A percentile compares a stretch with the other conserved stretches of the same genome.
These are phyloP conservation scores for Yueomyces sp. DNA, from an alignment of 805 yeast genomes.

Conservation along the genomic window DNA sequence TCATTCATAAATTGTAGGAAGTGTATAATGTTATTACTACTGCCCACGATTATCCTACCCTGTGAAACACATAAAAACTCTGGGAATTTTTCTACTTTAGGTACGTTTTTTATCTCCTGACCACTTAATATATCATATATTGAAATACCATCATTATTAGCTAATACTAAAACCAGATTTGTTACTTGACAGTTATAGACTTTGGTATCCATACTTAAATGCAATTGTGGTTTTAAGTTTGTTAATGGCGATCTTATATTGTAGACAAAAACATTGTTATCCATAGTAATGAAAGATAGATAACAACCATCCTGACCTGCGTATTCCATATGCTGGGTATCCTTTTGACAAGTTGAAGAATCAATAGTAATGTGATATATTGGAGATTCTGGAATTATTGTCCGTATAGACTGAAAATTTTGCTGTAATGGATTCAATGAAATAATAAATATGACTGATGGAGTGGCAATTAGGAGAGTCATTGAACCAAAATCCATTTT, in stretches of 20 bases:
- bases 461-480: conserved; percentile 12
- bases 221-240: conserved; percentile 8
- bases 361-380: conserved; percentile 17
- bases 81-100: conserved; percentile 20
- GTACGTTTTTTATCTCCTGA: conserved; percentile 17
- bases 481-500: conserved; percentile 23
- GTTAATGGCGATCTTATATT: conserved; percentile 16
- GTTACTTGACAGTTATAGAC: conserved; percentile 18
- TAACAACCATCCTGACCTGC: conserved; percentile 26
- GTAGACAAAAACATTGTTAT: conserved; percentile 12
- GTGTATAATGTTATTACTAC: conserved; percentile 17
- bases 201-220: conserved; percentile 12
- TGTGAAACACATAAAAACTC: conserved; percentile 20
- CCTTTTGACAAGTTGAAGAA: conserved; percentile 14
- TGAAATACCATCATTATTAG: conserved; percentile 16
- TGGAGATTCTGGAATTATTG: conserved; percentile 4
- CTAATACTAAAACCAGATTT: conserved; percentile 19
- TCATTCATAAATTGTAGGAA: conserved; percentile 16
- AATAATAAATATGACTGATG: conserved; percentile 9
- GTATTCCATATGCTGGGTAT: conserved; percentile 11
- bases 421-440: conserved; percentile 11
- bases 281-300: conserved; percentile 13
- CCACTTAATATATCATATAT: conserved; percentile 21
- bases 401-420: conserved; percentile 14
- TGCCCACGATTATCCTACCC: conserved; percentile 19